Conservation (phyloP, 805 yeast genomes). For the Myxozyma melibiosi region DNA sequence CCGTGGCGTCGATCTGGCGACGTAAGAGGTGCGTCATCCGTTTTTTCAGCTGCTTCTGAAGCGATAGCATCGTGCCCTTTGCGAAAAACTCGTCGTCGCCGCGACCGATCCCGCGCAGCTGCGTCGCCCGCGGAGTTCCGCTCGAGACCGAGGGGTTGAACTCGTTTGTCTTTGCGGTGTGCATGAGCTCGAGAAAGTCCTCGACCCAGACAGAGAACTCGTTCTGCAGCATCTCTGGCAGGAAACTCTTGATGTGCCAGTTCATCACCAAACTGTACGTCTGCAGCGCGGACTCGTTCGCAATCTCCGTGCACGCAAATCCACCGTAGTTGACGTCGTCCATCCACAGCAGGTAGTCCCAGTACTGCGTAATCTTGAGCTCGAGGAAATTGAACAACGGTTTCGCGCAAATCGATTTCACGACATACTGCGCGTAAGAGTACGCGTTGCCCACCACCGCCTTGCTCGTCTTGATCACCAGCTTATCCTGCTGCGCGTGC, state of each 20-base stretch:
- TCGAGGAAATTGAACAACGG: constrained; percentile 85
- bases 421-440: constrained; percentile 83
- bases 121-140: constrained; percentile 35
- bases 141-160: constrained; percentile 29
- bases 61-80: constrained; percentile 36
- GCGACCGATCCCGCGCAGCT: constrained; percentile 8
- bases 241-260: constrained; percentile 78
- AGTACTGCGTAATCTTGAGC: constrained; percentile 68
- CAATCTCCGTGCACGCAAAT: constrained; percentile 47
- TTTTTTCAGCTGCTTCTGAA: constrained; percentile 48
- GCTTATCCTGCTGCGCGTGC: constrained; percentile 75
- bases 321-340: constrained; percentile 89
- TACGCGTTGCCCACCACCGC: constrained; percentile 81
- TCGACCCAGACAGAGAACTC: constrained; percentile 90
- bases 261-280: constrained; percentile 50
- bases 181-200: constrained; percentile 70
- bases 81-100: constrained; percentile 41
- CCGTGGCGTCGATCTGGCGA: constrained; percentile 67
- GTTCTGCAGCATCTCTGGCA: constrained; percentile 73
- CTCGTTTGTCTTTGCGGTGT: constrained; percentile 53
- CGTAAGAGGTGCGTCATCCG: constrained; percentile 66
- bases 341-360: constrained; percentile 97
- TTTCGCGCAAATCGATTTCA: constrained; percentile 74
- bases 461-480: constrained; percentile 74
- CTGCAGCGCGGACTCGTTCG: constrained; percentile 33